phyloP scores from a whole-genome alignment of 2,329 filamentous ascomycete genomes.

The Cytospora mali region DNA sequence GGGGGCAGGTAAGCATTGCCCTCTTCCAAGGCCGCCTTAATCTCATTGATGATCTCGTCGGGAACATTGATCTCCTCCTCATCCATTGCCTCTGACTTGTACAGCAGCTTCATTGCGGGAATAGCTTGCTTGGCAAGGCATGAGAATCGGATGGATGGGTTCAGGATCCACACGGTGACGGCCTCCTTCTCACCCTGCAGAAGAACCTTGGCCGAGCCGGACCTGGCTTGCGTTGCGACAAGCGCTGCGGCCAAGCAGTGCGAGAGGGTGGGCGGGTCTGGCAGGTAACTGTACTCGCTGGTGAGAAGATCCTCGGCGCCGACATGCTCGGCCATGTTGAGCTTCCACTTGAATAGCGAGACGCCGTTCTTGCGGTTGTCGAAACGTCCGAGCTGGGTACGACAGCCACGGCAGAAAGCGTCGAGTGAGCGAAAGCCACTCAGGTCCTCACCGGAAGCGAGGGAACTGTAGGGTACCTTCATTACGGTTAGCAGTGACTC shows the following conservation, averaged over 20 bases:
- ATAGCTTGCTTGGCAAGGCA: conserved; percentile 41
- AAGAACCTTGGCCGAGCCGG: conserved; percentile 60
- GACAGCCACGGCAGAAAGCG: conserved; percentile 51
- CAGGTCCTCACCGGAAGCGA: conserved; percentile 6
- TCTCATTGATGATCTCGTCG: conserved; percentile 47
- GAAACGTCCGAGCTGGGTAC: conserved; percentile 50
- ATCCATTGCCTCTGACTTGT: conserved; percentile 44
- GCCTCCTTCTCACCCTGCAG: conserved; percentile 44
- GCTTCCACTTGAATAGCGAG: conserved; percentile 61
- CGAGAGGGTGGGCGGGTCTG: conserved; percentile 42
- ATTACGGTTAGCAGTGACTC: not conserved
- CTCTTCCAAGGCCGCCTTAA: conserved; percentile 47
- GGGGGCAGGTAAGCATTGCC: conserved; percentile 43
- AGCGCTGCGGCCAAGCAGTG: conserved; percentile 59
- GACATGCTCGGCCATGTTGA: conserved; percentile 43
- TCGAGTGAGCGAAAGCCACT: conserved; percentile 34
- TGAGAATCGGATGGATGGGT: conserved; percentile 56
- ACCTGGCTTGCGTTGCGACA: conserved; percentile 56
- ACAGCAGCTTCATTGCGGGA: conserved; percentile 57
- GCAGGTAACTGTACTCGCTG: conserved; percentile 17
- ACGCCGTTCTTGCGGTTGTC: conserved; percentile 49
- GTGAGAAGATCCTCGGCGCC: conserved; percentile 29
- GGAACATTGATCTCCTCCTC: conserved; percentile 62
- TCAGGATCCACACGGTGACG: conserved; percentile 55
- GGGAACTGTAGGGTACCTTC: not conserved